Evolutionary conservation across 179 eudicot genomes (phyloP).

Genomic region (Sideroxylon spinosum): DNA sequence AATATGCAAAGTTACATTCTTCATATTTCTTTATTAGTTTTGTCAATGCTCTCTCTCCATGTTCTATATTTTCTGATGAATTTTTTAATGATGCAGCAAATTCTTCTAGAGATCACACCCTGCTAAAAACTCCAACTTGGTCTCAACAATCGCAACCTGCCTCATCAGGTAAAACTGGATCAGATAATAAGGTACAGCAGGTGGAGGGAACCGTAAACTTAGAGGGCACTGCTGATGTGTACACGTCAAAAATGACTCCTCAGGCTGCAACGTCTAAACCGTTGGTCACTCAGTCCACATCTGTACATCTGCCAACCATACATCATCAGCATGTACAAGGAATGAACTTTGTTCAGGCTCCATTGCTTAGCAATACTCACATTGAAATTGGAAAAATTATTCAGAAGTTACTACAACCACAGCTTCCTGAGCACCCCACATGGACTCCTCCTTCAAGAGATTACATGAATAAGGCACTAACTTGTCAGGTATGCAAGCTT

Average conservation of each 20-base stretch:
- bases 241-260: conserved; percentile 31
- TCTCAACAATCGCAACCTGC: conserved; percentile 44
- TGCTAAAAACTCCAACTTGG: conserved; percentile 40
- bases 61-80: background rate
- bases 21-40: background rate
- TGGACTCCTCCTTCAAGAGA: conserved; percentile 94
- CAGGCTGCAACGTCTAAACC: conserved; percentile 40
- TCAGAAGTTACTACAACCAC: conserved; percentile 63
- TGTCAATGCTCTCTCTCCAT: background rate
- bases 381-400: conserved; percentile 69
- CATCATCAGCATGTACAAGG: conserved; percentile 37
- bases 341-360: conserved; percentile 38
- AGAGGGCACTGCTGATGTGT: conserved; percentile 33
- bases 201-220: conserved; percentile 21
- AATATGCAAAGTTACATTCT: background rate
- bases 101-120: conserved; percentile 37
- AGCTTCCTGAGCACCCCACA: conserved; percentile 38
- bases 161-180: conserved; percentile 25
- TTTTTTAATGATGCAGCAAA: conserved; percentile 26
- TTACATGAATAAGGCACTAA: conserved; percentile 69
- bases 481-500: conserved; percentile 78
- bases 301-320: conserved; percentile 29
- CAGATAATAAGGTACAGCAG: conserved; percentile 21
- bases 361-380: conserved; percentile 49
- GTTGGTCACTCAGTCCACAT: conserved; percentile 34